Base-by-base conservation (phyloP, 768 basidiomycete genomes). In the Candolleomyces aberdarensis region DNA sequence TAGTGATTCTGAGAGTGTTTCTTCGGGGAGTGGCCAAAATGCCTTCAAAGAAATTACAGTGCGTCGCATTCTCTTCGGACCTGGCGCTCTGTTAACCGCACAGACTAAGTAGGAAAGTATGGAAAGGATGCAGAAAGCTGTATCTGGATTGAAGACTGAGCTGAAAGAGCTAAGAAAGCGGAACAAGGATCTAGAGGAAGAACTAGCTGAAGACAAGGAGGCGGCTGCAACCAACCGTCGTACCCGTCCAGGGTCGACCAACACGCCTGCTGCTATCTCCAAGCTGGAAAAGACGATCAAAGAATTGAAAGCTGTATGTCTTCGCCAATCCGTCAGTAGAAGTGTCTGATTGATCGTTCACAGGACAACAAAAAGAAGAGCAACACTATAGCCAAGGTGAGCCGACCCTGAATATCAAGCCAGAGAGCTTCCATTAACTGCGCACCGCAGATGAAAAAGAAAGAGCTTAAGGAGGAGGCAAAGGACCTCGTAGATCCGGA, bases 381-480 rank as follows among this genome's bases (percentile, higher is more conserved):
- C 46, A 68, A 62, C 54, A 65, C 58, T 41, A 66, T 73, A 22
- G 61, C 68, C n/a, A 67, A 66, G 66, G 72, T 72, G 26, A 26
- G 26, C 26, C 26, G 26, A 26, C 26, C 26, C 26, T 26, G 26
- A 26, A 26, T 26, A 26, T 26, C 26, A 26, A 26, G n/a, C n/a
- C n/a, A n/a, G n/a, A 26, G 26, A 26, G 26, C 26, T 26, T 26
- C 26, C 26, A 26, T 26, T 26, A 3, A 26, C 26, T 22, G 13
- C 13, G 14, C 17, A 2, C 5, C n/a, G 6, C 26, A 71, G 70
- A 47, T 69, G 51, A 62, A 62, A 46, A 44, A 56, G 20, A 73
- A 71, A 55, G 78, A 80, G 59, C 64, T 76, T 10, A 69, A 70
- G 54, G 65, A 58, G 20, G 79, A 82, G 60, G 75, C 75, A 5